Evolutionary conservation across 2,329 filamentous ascomycete genomes (phyloP).

Genomic region (Paecilomyces sp.): DNA sequence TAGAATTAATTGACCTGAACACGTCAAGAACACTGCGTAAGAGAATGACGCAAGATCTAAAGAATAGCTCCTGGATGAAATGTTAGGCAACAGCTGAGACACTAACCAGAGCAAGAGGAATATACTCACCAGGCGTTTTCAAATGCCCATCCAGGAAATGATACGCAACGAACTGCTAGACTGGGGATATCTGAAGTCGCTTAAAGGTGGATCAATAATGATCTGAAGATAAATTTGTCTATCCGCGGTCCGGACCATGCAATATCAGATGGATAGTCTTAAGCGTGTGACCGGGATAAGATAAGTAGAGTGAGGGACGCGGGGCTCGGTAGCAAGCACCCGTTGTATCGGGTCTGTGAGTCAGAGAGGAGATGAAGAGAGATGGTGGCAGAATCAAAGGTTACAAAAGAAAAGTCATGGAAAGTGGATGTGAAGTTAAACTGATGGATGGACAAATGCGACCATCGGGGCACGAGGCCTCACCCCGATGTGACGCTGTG

Average conservation of each 20-base stretch:
- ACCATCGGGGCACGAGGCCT: conserved; percentile 7
- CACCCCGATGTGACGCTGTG: conserved; percentile 12
- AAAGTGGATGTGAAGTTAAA: neutral
- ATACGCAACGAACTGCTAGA: neutral
- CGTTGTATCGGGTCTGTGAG: neutral
- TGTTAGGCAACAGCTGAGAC: neutral
- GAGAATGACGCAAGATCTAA: neutral
- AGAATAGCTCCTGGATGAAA: neutral
- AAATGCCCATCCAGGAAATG: neutral
- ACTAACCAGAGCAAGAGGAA: neutral
- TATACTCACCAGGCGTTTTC: neutral
- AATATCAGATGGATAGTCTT: neutral
- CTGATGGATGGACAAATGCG: conserved; percentile 8
- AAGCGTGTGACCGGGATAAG: neutral
- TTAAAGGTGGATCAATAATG: neutral
- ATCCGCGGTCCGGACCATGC: neutral
- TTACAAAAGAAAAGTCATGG: neutral
- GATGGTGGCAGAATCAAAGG: neutral
- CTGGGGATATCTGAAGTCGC: neutral
- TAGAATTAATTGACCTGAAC: neutral
- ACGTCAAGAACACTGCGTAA: neutral
- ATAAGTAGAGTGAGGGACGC: neutral
- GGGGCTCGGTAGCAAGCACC: neutral
- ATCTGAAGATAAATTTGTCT: neutral
- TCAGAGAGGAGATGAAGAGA: neutral